Evolutionary conservation across 805 yeast genomes (phyloP).

Genomic region (Debaryomyces castellii): DNA sequence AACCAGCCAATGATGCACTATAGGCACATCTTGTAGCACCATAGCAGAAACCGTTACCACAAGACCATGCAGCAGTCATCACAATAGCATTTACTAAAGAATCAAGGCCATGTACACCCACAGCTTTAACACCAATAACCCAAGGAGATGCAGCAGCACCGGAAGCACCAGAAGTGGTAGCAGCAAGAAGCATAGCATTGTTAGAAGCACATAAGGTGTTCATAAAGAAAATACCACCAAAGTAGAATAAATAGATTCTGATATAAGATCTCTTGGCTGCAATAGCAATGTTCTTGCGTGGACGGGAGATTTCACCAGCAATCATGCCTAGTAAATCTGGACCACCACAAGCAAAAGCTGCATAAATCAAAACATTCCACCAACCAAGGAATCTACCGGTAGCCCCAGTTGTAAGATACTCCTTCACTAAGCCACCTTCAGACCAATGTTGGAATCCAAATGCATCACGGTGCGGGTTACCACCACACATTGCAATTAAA

Average conservation of each 20-base stretch:
- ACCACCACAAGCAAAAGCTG: conserved; percentile 71
- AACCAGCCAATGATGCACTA: conserved; percentile 69
- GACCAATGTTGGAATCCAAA: conserved; percentile 72
- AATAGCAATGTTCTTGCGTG: conserved; percentile 66
- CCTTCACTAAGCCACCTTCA: conserved; percentile 61
- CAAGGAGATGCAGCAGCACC: conserved; percentile 72
- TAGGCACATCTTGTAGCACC: conserved; percentile 74
- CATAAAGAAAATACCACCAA: conserved; percentile 58
- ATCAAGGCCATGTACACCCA: conserved; percentile 64
- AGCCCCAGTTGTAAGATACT: conserved; percentile 48
- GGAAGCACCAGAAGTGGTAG: conserved; percentile 57
- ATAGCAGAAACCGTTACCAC: conserved; percentile 76
- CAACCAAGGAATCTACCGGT: conserved; percentile 62
- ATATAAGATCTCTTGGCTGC: conserved; percentile 69
- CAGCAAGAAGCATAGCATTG: conserved; percentile 47
- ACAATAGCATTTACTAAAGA: conserved; percentile 78
- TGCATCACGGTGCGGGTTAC: conserved; percentile 73
- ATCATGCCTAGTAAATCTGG: conserved; percentile 70
- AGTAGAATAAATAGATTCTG: conserved; percentile 65
- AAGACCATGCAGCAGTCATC: conserved; percentile 73
- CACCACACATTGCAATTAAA: conserved; percentile 70
- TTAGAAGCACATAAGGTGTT: conserved; percentile 67
- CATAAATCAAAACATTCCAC: conserved; percentile 57
- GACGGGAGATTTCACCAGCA: conserved; percentile 68
- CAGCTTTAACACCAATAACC: conserved; percentile 73